Conservation (phyloP, 2,329 filamentous ascomycete genomes). For the Microsporum ferrugineum region DNA sequence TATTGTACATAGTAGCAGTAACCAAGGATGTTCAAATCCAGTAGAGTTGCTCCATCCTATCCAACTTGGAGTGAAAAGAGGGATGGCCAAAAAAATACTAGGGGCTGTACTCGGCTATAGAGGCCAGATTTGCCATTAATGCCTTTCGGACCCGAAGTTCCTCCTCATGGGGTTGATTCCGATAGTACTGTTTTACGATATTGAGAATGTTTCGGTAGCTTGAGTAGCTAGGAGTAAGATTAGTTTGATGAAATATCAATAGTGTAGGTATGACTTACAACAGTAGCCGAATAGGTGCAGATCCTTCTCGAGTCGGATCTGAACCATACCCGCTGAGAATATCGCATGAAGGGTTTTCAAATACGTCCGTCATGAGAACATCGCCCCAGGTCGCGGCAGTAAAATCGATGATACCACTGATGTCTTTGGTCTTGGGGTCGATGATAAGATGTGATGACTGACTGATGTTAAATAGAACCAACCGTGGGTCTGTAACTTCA, state of each 20-base stretch:
- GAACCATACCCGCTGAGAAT: conserved; percentile 29
- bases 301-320: conserved; percentile 15
- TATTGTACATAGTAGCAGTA: background rate
- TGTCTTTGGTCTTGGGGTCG: conserved; percentile 36
- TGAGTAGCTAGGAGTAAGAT: conserved; percentile 24
- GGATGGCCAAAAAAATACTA: background rate
- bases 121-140: conserved; percentile 23
- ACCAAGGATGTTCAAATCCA: background rate
- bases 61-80: background rate
- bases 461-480: conserved; percentile 42
- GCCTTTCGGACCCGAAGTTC: conserved; percentile 29
- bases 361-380: conserved; percentile 42
- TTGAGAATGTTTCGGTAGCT: conserved; percentile 29
- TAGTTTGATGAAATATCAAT: conserved; percentile 9
- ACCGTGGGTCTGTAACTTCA: conserved; percentile 39
- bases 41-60: background rate
- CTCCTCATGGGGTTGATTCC: conserved; percentile 24
- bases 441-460: conserved; percentile 42
- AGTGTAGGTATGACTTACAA: conserved; percentile 19
- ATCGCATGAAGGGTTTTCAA: conserved; percentile 28
- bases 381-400: conserved; percentile 48
- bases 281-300: conserved; percentile 23
- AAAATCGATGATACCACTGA: conserved; percentile 44
- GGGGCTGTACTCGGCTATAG: conserved; percentile 19
- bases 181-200: conserved; percentile 32